Conservation (phyloP, 257 asterid genomes). For the Fraxinus pennsylvanica region DNA sequence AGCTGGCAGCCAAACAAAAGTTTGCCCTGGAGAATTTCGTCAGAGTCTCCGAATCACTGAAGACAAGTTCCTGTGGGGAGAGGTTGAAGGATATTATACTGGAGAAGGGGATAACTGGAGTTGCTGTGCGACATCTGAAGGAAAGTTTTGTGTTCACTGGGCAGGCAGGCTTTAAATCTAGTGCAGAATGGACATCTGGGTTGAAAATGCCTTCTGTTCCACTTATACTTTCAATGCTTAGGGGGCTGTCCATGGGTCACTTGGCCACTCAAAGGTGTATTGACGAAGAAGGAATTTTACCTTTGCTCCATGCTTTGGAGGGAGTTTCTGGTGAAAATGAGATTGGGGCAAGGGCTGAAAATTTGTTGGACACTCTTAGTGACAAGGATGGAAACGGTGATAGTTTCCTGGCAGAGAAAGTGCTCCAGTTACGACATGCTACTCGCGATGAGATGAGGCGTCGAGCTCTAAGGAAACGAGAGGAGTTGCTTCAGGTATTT, state of each 20-base stretch:
- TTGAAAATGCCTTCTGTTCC: slow-evolving; percentile 89
- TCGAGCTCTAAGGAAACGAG: slow-evolving; percentile 80
- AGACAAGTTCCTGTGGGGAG: slow-evolving; percentile 97
- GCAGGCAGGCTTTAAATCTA: slow-evolving; percentile 72
- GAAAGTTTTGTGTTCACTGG: slow-evolving; percentile 70
- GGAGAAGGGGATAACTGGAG: slow-evolving; percentile 86
- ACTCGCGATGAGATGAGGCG: slow-evolving; percentile 97
- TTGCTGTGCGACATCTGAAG: slow-evolving; percentile 81
- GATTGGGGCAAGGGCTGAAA: slow-evolving; percentile 97
- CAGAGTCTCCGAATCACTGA: slow-evolving; percentile 92
- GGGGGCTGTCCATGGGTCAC: slow-evolving; percentile 96
- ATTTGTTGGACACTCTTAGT: slow-evolving; percentile 90
- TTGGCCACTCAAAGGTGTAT: slow-evolving; percentile 82
- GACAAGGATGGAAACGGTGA: slow-evolving; percentile 82
- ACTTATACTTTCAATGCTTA: slow-evolving; percentile 86
- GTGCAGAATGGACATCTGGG: slow-evolving; percentile 70
- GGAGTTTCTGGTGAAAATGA: slow-evolving; percentile 96
- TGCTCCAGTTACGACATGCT: slow-evolving; percentile 79
- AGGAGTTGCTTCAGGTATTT: slow-evolving; percentile 85
- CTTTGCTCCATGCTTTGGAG: slow-evolving; percentile 93
- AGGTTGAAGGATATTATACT: slow-evolving; percentile 92
- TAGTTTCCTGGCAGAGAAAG: slow-evolving; percentile 81
- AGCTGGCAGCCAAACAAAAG: slow-evolving; percentile 76
- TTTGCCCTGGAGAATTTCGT: slow-evolving; percentile 92
- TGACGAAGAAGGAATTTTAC: slow-evolving; percentile 79